phyloP scores from a whole-genome alignment of 106 monocot genomes.

The Platanthera zijinensis region DNA sequence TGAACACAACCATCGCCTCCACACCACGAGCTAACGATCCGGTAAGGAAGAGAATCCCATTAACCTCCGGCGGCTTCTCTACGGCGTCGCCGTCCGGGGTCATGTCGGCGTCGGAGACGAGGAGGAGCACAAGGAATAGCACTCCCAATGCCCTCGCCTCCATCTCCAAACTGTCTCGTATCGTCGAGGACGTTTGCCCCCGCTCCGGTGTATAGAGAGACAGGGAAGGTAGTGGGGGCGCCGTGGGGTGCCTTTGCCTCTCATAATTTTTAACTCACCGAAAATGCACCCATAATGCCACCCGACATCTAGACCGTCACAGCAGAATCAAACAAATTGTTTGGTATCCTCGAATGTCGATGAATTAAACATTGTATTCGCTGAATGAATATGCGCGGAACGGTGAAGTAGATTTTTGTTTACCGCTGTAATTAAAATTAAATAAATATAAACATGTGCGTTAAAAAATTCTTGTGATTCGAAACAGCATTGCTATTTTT shows the following conservation, averaged over 20 bases:
- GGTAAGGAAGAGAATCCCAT: background rate
- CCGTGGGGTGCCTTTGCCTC: background rate
- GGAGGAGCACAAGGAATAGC: background rate
- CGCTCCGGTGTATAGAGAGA: background rate
- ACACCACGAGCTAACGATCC: background rate
- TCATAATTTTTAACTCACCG: background rate
- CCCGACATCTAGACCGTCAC: background rate
- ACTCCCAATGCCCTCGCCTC: slow-evolving; percentile 7
- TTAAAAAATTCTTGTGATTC: too few species aligned
- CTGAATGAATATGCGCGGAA: too few species aligned
- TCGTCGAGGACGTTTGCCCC: background rate
- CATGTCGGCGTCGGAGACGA: background rate
- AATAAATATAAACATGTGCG: too few species aligned
- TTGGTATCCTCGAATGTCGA: too few species aligned
- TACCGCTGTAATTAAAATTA: too few species aligned
- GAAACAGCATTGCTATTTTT: too few species aligned
- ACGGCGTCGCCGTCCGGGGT: background rate
- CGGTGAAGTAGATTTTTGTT: too few species aligned
- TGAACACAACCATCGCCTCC: slow-evolving; percentile 6
- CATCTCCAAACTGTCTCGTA: background rate
- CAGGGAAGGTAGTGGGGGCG: background rate
- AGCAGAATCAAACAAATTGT: too few species aligned
- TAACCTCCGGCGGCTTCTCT: background rate
- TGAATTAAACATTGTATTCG: too few species aligned
- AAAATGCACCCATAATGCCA: background rate